A percentile compares a stretch with the other conserved stretches of the same genome.
Conservation (phyloP, 345 rosid species). For the Lumnitzera littorea region DNA sequence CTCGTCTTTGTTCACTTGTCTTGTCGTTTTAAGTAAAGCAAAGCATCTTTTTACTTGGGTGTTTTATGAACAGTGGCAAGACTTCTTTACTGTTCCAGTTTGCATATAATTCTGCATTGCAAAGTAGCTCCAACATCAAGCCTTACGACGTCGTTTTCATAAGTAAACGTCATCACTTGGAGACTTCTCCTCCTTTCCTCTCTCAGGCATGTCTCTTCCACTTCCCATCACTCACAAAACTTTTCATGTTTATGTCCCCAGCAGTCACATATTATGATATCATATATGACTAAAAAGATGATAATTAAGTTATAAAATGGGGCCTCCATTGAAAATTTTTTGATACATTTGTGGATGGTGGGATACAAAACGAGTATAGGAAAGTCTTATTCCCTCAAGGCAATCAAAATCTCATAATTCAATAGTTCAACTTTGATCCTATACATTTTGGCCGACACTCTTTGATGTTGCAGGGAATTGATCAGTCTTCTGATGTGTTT, state of each 20-base stretch:
- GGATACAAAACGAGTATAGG: no score
- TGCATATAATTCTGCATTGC: conserved; percentile 45
- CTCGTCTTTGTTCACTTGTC: no score
- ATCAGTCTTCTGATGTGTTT: conserved; percentile 49
- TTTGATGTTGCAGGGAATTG: conserved; percentile 41
- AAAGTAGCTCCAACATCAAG: conserved; percentile 9
- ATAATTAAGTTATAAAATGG: no score
- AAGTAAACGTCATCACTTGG: conserved; percentile 54
- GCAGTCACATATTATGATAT: background rate
- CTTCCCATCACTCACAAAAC: background rate
- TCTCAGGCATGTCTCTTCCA: conserved; percentile 41
- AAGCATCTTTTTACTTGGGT: no score
- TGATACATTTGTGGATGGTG: no score
- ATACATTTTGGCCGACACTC: background rate
- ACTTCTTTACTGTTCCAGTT: conserved; percentile 80
- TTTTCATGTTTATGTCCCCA: background rate
- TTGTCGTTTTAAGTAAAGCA: no score
- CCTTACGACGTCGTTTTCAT: conserved; percentile 50
- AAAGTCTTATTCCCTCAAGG: no score
- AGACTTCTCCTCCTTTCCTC: conserved; percentile 62
- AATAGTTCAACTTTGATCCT: background rate
- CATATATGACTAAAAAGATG: no score
- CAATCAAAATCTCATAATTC: no score
- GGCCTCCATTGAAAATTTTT: no score
- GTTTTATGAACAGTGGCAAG: conserved; percentile 49